Percentiles rank a stretch among this genome's conserved stretches.
Conservation (phyloP, 2,329 filamentous ascomycete species). For the Acrocalymma vagum region DNA sequence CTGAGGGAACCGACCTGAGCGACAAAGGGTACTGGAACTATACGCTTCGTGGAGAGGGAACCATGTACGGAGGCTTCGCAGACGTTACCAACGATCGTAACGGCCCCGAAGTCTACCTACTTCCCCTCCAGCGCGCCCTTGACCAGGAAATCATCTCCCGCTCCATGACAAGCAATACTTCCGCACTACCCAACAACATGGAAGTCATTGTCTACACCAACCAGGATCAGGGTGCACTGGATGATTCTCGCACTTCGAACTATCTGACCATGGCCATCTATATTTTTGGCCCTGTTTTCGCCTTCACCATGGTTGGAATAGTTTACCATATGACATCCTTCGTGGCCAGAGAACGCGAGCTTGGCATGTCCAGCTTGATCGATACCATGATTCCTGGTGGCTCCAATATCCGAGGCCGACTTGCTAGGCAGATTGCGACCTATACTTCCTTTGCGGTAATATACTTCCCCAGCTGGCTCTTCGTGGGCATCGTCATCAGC, state of each 20-base stretch:
- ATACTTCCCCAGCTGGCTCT: constrained; percentile 33
- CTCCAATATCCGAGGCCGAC: constrained; percentile 21
- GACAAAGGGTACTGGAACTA: constrained; percentile 32
- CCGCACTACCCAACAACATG: constrained; percentile 10
- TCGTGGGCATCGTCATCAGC: constrained; percentile 26
- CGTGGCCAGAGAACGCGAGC: constrained; percentile 30
- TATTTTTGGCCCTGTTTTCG: constrained; percentile 31
- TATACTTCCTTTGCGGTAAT: constrained; percentile 36
- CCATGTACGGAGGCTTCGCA: constrained; percentile 2
- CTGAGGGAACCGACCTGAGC: constrained; percentile 37
- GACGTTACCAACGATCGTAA: constrained; percentile 25
- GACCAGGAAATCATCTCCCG: constrained; percentile 52
- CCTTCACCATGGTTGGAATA: constrained; percentile 26
- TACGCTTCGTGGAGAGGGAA: constrained; percentile 23
- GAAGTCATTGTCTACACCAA: constrained; percentile 25
- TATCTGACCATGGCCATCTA: constrained; percentile 23
- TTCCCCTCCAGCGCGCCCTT: constrained; percentile 33
- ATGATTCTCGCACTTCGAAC: constrained; percentile 18
- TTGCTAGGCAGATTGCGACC: constrained; percentile 27
- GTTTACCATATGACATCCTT: constrained; percentile 36
- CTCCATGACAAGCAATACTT: constrained; percentile 24
- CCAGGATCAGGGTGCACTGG: constrained; percentile 17
- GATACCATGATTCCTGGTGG: constrained; percentile 36
- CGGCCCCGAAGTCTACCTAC: constrained; percentile 19
- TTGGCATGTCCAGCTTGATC: constrained; percentile 35